A percentile compares a stretch with the other conserved stretches of the same genome.
phyloP scores from a whole-genome alignment of 371 early-diverging fungal genomes.

The Actinomortierella ambigua region DNA sequence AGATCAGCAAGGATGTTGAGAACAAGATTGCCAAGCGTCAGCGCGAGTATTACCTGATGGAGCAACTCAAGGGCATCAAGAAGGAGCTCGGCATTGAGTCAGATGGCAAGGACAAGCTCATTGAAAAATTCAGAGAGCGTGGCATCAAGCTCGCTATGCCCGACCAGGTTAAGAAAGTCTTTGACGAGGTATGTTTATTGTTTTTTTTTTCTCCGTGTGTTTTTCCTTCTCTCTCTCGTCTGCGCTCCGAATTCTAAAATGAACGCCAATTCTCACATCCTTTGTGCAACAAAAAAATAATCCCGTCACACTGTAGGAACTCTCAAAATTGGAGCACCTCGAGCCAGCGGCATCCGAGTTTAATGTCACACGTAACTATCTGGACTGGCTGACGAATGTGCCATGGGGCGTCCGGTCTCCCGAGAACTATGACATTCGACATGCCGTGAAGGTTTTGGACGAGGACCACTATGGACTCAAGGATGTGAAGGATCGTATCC shows the following conservation, averaged over 20 bases:
- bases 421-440: conserved; percentile 89
- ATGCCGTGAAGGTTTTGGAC: conserved; percentile 86
- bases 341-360: conserved; percentile 98
- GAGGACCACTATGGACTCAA: conserved; percentile 98
- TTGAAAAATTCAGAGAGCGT: conserved; percentile 90
- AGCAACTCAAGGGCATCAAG: conserved; percentile 97
- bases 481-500: conserved; percentile 97
- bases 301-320: no score
- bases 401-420: conserved; percentile 93
- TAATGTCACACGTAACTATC: conserved; percentile 95
- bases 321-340: conserved; percentile 89
- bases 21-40: conserved; percentile 94
- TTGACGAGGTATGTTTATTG: conserved; percentile 79
- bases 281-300: no score
- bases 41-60: conserved; percentile 97
- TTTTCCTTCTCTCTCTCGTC: background rate
- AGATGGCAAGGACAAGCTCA: conserved; percentile 96
- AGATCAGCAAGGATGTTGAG: conserved; percentile 96
- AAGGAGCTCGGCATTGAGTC: conserved; percentile 95
- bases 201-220: no score
- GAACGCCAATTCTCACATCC: background rate
- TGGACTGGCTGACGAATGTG: conserved; percentile 96
- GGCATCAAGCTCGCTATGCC: conserved; percentile 88
- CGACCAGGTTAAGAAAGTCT: conserved; percentile 86
- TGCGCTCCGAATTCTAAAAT: no score